These are phyloP conservation scores for Lipomyces starkeyi DNA, from an alignment of 805 yeast genomes.

Conservation along the genomic window DNA sequence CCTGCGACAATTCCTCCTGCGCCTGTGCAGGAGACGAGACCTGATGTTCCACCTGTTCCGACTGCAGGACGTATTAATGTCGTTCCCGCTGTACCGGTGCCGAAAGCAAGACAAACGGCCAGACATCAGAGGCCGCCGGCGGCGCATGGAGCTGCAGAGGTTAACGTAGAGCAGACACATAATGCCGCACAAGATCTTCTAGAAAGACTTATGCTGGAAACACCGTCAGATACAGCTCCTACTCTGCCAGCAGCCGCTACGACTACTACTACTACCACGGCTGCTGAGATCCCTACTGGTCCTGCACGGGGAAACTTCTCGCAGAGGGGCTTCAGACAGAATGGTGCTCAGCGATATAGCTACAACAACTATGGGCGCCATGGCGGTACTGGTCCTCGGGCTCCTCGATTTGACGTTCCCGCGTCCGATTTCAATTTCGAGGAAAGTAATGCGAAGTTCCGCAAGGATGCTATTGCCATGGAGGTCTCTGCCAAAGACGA, in stretches of 20 bases:
- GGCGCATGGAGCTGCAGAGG: slow-evolving; percentile 25
- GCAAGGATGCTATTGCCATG: slow-evolving; percentile 43
- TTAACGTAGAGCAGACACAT: slow-evolving; percentile 25
- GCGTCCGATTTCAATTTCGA: slow-evolving; percentile 76
- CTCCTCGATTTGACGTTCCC: slow-evolving; percentile 49
- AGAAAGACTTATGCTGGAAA: slow-evolving; percentile 16
- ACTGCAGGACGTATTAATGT: slow-evolving; percentile 23
- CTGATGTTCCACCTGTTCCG: slow-evolving; percentile 13
- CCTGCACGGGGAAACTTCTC: neutral
- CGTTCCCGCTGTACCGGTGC: slow-evolving; percentile 37
- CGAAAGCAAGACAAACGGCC: slow-evolving; percentile 20
- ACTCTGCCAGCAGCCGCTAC: slow-evolving; percentile 16
- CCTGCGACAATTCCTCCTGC: slow-evolving; percentile 13
- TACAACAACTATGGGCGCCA: slow-evolving; percentile 14
- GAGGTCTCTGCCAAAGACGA: slow-evolving; percentile 52
- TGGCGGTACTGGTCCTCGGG: slow-evolving; percentile 26
- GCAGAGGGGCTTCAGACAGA: neutral
- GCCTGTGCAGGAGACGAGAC: slow-evolving; percentile 17
- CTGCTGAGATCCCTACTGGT: neutral
- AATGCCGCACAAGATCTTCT: slow-evolving; percentile 36
- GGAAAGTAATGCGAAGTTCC: slow-evolving; percentile 72
- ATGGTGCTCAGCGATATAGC: slow-evolving; percentile 3
- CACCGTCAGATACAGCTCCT: slow-evolving; percentile 14
- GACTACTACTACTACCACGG: slow-evolving; percentile 1
- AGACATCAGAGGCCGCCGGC: slow-evolving; percentile 40